phyloP scores from a whole-genome alignment of 164 flowering plant genomes.

The Brasenia schreberi region DNA sequence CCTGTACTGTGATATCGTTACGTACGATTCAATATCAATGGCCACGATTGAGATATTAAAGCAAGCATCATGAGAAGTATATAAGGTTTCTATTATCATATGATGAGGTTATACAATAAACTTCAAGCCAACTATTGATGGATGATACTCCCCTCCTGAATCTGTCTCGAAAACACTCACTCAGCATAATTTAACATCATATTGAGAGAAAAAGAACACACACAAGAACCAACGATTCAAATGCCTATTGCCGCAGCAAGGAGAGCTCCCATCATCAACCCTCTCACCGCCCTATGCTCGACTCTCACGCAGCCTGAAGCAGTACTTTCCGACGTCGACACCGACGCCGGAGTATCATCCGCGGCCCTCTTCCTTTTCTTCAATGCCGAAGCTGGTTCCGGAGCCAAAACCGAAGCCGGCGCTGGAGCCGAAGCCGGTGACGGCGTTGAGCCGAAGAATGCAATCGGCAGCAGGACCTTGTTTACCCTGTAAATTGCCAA shows the following conservation, averaged over 20 bases:
- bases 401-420: slow-evolving; percentile 44
- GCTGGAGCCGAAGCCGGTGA: slow-evolving; percentile 48
- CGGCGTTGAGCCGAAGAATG: slow-evolving; percentile 29
- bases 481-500: slow-evolving; percentile 75
- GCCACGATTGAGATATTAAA: too few relatives aligned
- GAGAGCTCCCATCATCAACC: neutral
- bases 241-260: neutral
- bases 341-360: neutral
- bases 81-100: too few relatives aligned
- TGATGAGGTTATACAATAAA: too few relatives aligned
- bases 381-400: slow-evolving; percentile 19
- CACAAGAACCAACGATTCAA: neutral
- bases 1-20: too few relatives aligned
- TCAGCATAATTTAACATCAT: too few relatives aligned
- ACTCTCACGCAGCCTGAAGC: neutral
- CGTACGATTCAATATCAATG: too few relatives aligned
- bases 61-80: too few relatives aligned
- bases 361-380: neutral
- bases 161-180: too few relatives aligned
- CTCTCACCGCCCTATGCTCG: neutral
- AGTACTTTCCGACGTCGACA: neutral
- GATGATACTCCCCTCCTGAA: too few relatives aligned
- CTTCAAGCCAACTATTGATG: too few relatives aligned
- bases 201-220: neutral
- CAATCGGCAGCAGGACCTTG: slow-evolving; percentile 59